These are phyloP conservation scores for Zygotorulaspora sp. DNA, from an alignment of 805 yeast genomes.

Conservation along the genomic window DNA sequence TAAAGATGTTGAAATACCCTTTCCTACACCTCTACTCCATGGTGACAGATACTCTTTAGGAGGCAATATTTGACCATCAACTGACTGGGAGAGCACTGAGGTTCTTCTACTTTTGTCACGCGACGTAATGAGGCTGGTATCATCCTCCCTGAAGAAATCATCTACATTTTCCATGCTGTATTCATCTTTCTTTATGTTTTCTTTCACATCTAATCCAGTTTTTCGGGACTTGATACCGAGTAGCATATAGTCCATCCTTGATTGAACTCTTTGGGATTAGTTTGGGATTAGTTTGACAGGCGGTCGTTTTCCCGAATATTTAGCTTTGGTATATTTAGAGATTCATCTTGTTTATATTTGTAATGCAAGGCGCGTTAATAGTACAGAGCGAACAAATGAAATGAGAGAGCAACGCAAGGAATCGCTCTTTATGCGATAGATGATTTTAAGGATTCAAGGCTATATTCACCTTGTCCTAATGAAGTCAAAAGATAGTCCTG, in stretches of 20 bases:
- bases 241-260: constrained; percentile 39
- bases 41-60: background rate
- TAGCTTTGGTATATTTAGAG: too few species aligned
- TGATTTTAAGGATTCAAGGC: too few species aligned
- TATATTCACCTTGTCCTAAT: too few species aligned
- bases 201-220: constrained; percentile 52
- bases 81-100: constrained; percentile 14
- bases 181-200: constrained; percentile 47
- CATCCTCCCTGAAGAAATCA: constrained; percentile 59
- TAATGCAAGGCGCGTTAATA: too few species aligned
- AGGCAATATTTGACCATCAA: background rate
- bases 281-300: too few species aligned
- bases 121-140: constrained; percentile 15
- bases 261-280: too few species aligned
- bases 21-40: background rate
- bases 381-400: too few species aligned
- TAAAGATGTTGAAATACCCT: background rate
- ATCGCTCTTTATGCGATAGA: too few species aligned
- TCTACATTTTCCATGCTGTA: constrained; percentile 65
- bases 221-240: constrained; percentile 62
- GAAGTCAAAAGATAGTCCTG: too few species aligned
- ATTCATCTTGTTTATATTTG: too few species aligned
- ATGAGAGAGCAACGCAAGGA: too few species aligned
- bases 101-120: constrained; percentile 23
- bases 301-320: too few species aligned